These are phyloP conservation scores for Eremochloa ophiuroides DNA, from an alignment of 176 grass and related monocot genomes.

Conservation along the genomic window DNA sequence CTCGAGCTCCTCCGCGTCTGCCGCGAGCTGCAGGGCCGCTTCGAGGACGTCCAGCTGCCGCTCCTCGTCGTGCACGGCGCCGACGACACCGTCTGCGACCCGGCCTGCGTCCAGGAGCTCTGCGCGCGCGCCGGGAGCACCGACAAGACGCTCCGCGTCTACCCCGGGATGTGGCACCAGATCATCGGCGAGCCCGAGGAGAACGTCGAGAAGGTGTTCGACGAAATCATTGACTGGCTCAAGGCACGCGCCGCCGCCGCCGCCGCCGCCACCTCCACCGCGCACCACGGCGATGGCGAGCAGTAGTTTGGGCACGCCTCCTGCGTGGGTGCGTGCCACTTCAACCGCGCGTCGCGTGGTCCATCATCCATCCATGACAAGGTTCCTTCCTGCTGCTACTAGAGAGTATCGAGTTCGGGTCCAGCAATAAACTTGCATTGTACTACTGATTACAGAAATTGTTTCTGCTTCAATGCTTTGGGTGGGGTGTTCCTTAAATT, in stretches of 20 bases:
- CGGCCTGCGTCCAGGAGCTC: conserved; percentile 71
- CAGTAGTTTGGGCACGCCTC: conserved; percentile 16
- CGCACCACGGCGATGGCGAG: background rate
- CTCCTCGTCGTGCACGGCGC: conserved; percentile 70
- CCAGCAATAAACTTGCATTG: conserved; percentile 8
- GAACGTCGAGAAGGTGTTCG: conserved; percentile 72
- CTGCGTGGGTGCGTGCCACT: background rate
- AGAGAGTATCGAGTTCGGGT: background rate
- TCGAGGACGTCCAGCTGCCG: conserved; percentile 67
- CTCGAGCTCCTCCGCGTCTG: conserved; percentile 80
- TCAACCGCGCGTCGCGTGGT: background rate
- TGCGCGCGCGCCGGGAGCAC: conserved; percentile 47
- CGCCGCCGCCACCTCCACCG: no score
- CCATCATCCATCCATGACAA: background rate
- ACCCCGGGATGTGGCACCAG: conserved; percentile 92
- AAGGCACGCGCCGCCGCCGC: conserved; percentile 17
- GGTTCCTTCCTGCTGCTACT: background rate
- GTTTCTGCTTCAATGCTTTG: background rate
- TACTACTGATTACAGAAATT: background rate
- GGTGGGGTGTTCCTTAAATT: no score
- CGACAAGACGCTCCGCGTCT: conserved; percentile 73
- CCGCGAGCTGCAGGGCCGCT: conserved; percentile 59
- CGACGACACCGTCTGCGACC: conserved; percentile 75
- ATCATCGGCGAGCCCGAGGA: conserved; percentile 82
- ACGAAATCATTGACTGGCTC: conserved; percentile 70